Conservation (phyloP, 2,329 filamentous ascomycete species). For the Teratosphaeriaceae sp. region DNA sequence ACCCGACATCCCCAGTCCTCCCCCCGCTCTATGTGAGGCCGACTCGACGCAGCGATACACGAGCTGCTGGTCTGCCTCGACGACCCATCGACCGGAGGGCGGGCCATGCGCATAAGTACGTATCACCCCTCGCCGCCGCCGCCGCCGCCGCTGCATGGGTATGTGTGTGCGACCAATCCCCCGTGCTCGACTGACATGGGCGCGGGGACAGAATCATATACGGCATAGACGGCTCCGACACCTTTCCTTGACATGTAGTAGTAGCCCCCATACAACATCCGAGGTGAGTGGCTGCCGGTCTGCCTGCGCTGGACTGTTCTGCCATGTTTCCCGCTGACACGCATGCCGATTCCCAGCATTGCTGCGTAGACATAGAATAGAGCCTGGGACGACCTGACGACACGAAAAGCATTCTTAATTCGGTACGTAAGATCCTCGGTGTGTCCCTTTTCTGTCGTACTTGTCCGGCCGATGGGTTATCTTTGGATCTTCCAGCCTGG, state of each 20-base stretch:
- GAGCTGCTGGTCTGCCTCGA: slow-evolving; percentile 11
- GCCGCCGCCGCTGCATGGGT: slow-evolving; percentile 3
- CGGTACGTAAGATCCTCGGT: slow-evolving; percentile 5
- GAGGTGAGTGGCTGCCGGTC: slow-evolving; percentile 7
- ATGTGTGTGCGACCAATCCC: not conserved
- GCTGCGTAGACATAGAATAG: slow-evolving; percentile 29
- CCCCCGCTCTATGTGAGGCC: slow-evolving; percentile 19
- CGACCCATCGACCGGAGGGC: slow-evolving; percentile 14
- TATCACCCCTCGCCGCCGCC: too few species aligned
- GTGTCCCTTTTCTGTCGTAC: not conserved
- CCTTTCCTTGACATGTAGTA: slow-evolving; percentile 24
- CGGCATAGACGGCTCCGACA: slow-evolving; percentile 14
- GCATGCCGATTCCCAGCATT: slow-evolving; percentile 16
- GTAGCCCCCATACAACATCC: slow-evolving; percentile 16
- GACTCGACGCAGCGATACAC: not conserved
- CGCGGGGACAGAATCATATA: slow-evolving; percentile 17
- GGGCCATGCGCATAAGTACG: slow-evolving; percentile 27
- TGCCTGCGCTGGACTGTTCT: slow-evolving; percentile 1
- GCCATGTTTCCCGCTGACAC: too few species aligned
- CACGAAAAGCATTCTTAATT: slow-evolving; percentile 6
- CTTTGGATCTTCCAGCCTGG: not conserved
- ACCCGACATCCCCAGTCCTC: slow-evolving; percentile 1
- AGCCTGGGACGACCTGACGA: slow-evolving; percentile 25
- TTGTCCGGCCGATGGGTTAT: not conserved
- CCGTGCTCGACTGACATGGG: not conserved